Base-by-base conservation (phyloP, 1,284 basidiomycete species). In the Blastosporella zonata region DNA sequence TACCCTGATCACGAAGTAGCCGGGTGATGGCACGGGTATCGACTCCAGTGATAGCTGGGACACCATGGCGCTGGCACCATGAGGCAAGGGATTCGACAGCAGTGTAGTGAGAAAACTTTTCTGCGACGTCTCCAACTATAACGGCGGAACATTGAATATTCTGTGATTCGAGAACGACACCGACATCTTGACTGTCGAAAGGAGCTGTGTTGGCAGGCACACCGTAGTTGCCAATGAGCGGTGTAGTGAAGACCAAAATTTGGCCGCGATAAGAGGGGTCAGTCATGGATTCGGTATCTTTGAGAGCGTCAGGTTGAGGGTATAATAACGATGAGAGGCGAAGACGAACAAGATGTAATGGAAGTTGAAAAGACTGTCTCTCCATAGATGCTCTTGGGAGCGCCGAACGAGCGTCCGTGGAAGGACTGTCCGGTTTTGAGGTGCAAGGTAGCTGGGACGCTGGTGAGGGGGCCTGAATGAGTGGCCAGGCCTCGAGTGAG, bases 361-460 rank as follows among this genome's bases (percentile, higher is more conserved):
- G 93, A 95, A 28, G 96, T 99, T 20, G 93, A 96, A 71, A 99
- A 99, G 23, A 99, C 96, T 2, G 96, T 97, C 75, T 99, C 96
- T 54, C 97, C 97, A 71, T 83, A 99, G 50, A 87, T 84, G 62
- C 90, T 94, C 62, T 79, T 85, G 38, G 87, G 84, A 18, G 92
- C 87, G 55, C 96, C 96, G 67, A 99, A 99, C 10, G 88, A 90
- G 44, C 82, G 80, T 33, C 97, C 96, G 48, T 76, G 65, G 78
- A 97, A 99, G 10, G 87, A 88, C 70, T 99, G 87, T 34, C 96
- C 96, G 6, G 92, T 86, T 72, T 97, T 96, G 52, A 99, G 79
- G 69, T 97, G 94, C 17, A 99, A 77, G 1, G 86, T 79, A 5
- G 96, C 97, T 17, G 94, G 93, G 21, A 83, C 57, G 13, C 72